A percentile compares a stretch with the other conserved stretches of the same genome.
These are phyloP conservation scores for Babesia divergens DNA, from an alignment of 169 alveolate species.

Conservation along the genomic window DNA sequence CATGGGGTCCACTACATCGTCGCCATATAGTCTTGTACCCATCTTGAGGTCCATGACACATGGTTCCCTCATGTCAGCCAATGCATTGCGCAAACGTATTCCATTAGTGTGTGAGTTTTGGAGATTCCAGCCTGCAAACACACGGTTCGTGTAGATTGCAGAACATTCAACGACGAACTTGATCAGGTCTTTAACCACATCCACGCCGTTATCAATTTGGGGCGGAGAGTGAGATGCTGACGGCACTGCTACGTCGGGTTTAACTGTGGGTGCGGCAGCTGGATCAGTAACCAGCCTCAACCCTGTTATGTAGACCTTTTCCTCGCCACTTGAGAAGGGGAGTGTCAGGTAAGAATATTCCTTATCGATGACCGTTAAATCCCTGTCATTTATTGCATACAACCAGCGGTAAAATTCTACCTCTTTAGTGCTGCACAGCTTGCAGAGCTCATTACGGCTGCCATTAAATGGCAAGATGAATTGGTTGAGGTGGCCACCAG, in stretches of 20 bases:
- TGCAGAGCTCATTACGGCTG: conserved; percentile 47
- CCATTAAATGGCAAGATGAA: conserved; percentile 64
- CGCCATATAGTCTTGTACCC: conserved; percentile 72
- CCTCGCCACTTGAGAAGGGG: conserved; percentile 39
- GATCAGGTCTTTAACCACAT: conserved; percentile 1
- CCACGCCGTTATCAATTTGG: neutral
- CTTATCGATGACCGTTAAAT: conserved; percentile 33
- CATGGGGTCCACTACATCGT: conserved; percentile 55
- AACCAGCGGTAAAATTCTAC: conserved; percentile 70
- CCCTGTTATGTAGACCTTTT: neutral
- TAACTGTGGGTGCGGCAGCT: neutral
- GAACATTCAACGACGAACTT: conserved; percentile 17
- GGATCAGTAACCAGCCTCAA: neutral
- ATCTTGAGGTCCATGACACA: conserved; percentile 74
- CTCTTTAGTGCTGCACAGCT: conserved; percentile 62
- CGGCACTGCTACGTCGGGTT: neutral
- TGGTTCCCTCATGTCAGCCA: conserved; percentile 67
- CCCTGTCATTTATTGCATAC: conserved; percentile 44
- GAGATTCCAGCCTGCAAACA: conserved; percentile 40
- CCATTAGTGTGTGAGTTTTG: conserved; percentile 41
- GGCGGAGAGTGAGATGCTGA: neutral
- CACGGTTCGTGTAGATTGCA: conserved; percentile 15
- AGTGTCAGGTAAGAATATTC: conserved; percentile 35
- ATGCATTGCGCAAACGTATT: conserved; percentile 59
- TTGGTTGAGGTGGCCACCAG: conserved; percentile 73